phyloP scores from a whole-genome alignment of 306 rosid species.

The Prunus salicina region DNA sequence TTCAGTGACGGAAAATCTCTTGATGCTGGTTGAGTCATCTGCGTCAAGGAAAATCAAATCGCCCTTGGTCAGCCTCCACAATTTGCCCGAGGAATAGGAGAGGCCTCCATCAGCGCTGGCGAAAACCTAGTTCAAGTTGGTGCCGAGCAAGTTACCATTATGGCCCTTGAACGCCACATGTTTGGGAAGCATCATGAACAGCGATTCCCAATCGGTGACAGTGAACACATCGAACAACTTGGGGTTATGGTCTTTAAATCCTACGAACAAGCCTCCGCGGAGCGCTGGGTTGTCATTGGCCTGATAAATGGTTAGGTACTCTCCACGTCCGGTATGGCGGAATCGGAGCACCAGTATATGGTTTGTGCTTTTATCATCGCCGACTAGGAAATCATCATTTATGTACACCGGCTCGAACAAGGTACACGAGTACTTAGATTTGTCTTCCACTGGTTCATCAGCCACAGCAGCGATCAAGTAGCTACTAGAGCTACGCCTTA shows the following conservation, averaged over 20 bases:
- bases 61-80: background rate
- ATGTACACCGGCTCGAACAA: constrained; percentile 16
- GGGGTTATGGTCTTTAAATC: background rate
- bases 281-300: no score
- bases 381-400: background rate
- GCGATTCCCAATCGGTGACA: constrained; percentile 3
- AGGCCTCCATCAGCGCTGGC: background rate
- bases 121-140: background rate
- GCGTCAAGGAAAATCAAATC: background rate
- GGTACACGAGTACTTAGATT: background rate
- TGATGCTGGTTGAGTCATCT: no score
- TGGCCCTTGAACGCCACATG: constrained; percentile 12
- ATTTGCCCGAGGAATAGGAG: background rate
- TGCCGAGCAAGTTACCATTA: background rate
- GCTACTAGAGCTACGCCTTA: background rate
- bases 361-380: no score
- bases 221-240: background rate
- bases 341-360: background rate
- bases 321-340: background rate
- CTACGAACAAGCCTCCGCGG: no score
- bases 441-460: constrained; percentile 3
- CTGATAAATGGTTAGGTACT: background rate
- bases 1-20: no score
- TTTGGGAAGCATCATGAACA: constrained; percentile 13
- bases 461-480: constrained; percentile 12